Conservation (phyloP, 1,139 yeast genomes). For the Debaryomyces coudertii region DNA sequence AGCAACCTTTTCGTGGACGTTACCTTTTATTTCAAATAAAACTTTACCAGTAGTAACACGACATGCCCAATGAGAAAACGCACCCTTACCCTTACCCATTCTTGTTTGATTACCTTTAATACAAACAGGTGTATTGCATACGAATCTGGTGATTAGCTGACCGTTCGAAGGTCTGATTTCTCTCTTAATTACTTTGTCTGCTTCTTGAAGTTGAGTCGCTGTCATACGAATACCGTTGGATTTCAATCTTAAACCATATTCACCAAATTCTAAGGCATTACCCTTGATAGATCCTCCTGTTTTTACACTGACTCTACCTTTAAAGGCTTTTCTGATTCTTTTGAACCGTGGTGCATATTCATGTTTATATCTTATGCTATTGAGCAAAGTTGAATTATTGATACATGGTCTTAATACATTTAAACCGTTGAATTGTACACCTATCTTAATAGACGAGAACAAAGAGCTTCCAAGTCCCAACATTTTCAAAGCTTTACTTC, state of each 20-base stretch:
- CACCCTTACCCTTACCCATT: constrained; percentile 99
- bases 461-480: constrained; percentile 15
- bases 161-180: constrained; percentile 76
- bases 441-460: constrained; percentile 5
- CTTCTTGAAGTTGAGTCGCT: constrained; percentile 91
- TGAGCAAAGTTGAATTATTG: constrained; percentile 1
- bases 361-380: constrained; percentile 60
- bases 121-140: constrained; percentile 88
- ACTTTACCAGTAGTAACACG: constrained; percentile 96
- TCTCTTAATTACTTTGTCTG: constrained; percentile 83
- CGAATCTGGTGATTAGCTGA: constrained; percentile 74
- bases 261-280: constrained; percentile 76
- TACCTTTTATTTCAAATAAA: constrained; percentile 79
- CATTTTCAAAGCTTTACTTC: constrained; percentile 5
- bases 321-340: constrained; percentile 77
- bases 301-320: constrained; percentile 93
- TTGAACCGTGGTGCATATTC: constrained; percentile 87
- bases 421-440: neutral
- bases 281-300: constrained; percentile 95
- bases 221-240: constrained; percentile 83
- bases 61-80: constrained; percentile 96
- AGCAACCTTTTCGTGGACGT: constrained; percentile 86
- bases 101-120: constrained; percentile 98
- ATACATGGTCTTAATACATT: constrained; percentile 4
- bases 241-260: constrained; percentile 83